These are phyloP conservation scores for Gilbertella persicaria DNA, from an alignment of 371 early-diverging fungal species.

Conservation along the genomic window DNA sequence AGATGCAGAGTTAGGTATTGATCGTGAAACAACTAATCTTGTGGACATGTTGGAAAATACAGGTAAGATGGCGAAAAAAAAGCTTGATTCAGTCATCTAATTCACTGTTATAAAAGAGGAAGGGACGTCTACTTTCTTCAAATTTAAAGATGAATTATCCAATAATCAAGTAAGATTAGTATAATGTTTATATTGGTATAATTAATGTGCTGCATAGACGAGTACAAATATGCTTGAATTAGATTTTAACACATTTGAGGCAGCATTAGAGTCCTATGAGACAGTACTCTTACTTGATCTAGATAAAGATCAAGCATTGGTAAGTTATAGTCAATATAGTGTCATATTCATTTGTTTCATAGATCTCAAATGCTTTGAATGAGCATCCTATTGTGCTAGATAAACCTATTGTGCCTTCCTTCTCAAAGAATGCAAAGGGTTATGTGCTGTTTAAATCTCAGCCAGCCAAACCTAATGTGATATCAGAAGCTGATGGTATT, in stretches of 20 bases:
- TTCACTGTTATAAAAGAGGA: too few species aligned
- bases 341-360: background rate
- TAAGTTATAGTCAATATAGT: slow-evolving; percentile 6
- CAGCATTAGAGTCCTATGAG: slow-evolving; percentile 21
- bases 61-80: slow-evolving; percentile 17
- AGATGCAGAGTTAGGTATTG: slow-evolving; percentile 53
- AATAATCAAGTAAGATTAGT: slow-evolving; percentile 3
- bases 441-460: slow-evolving; percentile 39
- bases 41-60: slow-evolving; percentile 41
- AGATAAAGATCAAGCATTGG: slow-evolving; percentile 29
- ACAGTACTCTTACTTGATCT: slow-evolving; percentile 25
- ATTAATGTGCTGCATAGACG: slow-evolving; percentile 14
- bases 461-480: slow-evolving; percentile 11
- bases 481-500: slow-evolving; percentile 35
- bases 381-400: slow-evolving; percentile 25
- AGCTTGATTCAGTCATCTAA: too few species aligned
- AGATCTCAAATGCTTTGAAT: slow-evolving; percentile 29
- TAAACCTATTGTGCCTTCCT: slow-evolving; percentile 47
- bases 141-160: slow-evolving; percentile 47
- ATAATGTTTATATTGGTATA: background rate
- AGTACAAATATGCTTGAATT: slow-evolving; percentile 33
- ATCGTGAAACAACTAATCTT: slow-evolving; percentile 50
- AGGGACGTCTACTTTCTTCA: slow-evolving; percentile 40
- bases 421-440: slow-evolving; percentile 40
- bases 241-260: slow-evolving; percentile 34